phyloP scores from a whole-genome alignment of 495 filamentous ascomycete species.

The Aspergillus affinis region DNA sequence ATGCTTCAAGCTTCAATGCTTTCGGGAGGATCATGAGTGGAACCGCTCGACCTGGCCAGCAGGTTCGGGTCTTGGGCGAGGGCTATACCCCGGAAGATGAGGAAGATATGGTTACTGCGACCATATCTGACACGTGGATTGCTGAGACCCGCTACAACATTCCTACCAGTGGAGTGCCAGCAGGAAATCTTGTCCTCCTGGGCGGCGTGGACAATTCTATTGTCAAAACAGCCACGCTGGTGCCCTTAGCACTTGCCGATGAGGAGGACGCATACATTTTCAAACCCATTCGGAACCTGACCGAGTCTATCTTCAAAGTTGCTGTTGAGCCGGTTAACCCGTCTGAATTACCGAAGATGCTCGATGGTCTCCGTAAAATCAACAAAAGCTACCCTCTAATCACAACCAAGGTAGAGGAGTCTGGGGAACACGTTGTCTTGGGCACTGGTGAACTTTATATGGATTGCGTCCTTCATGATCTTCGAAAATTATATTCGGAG shows the following conservation, averaged over 20 bases:
- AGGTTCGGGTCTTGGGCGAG: slow-evolving; percentile 91
- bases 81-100: slow-evolving; percentile 96
- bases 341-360: slow-evolving; percentile 98
- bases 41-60: slow-evolving; percentile 74
- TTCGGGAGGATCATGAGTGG: slow-evolving; percentile 95
- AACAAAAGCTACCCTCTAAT: slow-evolving; percentile 97
- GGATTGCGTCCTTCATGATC: slow-evolving; percentile 96
- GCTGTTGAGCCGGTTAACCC: slow-evolving; percentile 98
- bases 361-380: slow-evolving; percentile 92
- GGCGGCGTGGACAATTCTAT: slow-evolving; percentile 96
- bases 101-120: slow-evolving; percentile 94
- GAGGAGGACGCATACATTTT: slow-evolving; percentile 94
- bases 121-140: slow-evolving; percentile 85
- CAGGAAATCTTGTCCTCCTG: slow-evolving; percentile 91
- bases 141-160: slow-evolving; percentile 94
- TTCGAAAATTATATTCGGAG: slow-evolving; percentile 90
- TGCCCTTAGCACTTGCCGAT: slow-evolving; percentile 77
- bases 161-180: slow-evolving; percentile 84
- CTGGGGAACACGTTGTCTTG: slow-evolving; percentile 93
- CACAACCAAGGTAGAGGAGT: slow-evolving; percentile 96
- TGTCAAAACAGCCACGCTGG: slow-evolving; percentile 93
- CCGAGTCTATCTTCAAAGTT: slow-evolving; percentile 96
- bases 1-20: slow-evolving; percentile 83
- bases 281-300: slow-evolving; percentile 89
- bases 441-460: slow-evolving; percentile 98